Base-by-base conservation (phyloP, 2,329 filamentous ascomycete species). In the Aspergillus fischeri region DNA sequence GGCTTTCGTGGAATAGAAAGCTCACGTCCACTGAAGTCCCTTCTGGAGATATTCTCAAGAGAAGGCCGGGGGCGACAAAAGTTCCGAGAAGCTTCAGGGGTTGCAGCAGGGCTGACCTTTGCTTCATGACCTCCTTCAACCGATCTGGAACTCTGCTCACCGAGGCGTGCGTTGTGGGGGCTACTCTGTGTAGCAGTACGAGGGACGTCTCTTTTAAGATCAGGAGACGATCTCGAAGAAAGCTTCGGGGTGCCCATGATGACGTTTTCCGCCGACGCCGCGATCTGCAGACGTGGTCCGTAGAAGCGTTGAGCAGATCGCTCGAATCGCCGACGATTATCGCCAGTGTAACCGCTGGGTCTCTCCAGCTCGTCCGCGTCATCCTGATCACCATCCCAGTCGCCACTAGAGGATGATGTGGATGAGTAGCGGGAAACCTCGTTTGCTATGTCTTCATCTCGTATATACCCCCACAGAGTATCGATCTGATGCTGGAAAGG, bases 321-420 rank as follows among this genome's bases (percentile, higher is more conserved):
- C 6, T 52, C 32, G 11, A 58, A 47, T 4, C 20, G 49, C 28
- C 58, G 62, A 17, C 61, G 61, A 54, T 65, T 67, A 32, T 70
- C 63, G 4, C 69, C 68, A 29, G 64, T 69, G 44, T 65, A 62
- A 10, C 60, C 56, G 48, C 55, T 61, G 24, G 60, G 63, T 20
- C 54, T 57, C 24, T 78, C 75, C 10, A 74, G 65, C 48, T 75
- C 72, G 6, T 74, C 69, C 3, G 62, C 69, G 45, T 71, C 70
- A 27, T 63, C 69, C 8, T 24, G 21, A 11, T 25, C 14, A 17
- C 65, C 56, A n/a, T 56, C 55, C 56, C 58, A 62, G 11, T 47
- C 28, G 24, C 49, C 51, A 29, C 53, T 53, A 1, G 27, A 11
- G 20, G 57, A 52, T 10, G 59, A 60, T 32, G 58, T 58, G 11